Conservation (phyloP, 2,329 filamentous ascomycete species). For the Colletotrichum cuscutae region DNA sequence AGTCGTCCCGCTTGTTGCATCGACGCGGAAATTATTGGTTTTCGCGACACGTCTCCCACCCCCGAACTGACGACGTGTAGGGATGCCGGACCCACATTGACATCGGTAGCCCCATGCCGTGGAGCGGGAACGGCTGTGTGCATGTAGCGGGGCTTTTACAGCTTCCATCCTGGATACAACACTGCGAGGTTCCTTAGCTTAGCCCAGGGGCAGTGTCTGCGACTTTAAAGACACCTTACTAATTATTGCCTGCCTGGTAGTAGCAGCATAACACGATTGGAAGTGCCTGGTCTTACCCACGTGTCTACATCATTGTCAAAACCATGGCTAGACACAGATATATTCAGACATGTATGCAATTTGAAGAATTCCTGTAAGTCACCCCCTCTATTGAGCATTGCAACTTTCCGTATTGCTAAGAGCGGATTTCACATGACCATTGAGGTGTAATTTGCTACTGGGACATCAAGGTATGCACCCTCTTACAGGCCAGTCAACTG, state of each 20-base stretch:
- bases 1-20: not conserved
- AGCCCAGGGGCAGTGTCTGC: too few relatives aligned
- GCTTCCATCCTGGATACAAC: not conserved
- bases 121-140: not conserved
- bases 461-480: not conserved
- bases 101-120: not conserved
- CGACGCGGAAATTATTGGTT: conserved; percentile 8
- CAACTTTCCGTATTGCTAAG: not conserved
- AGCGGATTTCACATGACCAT: not conserved
- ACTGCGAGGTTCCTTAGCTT: too few relatives aligned
- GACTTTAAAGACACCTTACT: too few relatives aligned
- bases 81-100: not conserved
- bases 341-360: too few relatives aligned
- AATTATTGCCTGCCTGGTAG: too few relatives aligned
- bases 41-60: conserved; percentile 8
- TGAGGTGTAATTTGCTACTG: not conserved
- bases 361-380: not conserved
- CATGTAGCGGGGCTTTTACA: not conserved
- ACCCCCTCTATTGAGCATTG: not conserved
- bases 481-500: too few relatives aligned
- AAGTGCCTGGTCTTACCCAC: not conserved
- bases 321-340: too few relatives aligned
- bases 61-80: not conserved
- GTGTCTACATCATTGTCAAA: not conserved
- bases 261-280: too few relatives aligned